Conservation (phyloP, 768 basidiomycete genomes). For the Sistotremastrum niveocremeum region DNA sequence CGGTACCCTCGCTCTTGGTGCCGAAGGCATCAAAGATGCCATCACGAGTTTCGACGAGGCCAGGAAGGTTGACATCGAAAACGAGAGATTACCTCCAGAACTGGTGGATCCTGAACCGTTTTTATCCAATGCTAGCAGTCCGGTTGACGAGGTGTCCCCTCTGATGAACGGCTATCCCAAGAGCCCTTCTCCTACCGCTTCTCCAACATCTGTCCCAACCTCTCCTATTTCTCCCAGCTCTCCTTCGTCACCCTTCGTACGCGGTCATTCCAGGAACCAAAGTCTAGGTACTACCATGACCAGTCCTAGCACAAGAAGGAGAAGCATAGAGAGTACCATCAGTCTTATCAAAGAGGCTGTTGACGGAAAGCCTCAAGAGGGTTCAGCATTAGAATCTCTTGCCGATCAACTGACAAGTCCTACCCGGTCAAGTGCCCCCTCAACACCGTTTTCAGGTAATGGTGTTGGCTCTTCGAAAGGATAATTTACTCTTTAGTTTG, state of each 20-base stretch:
- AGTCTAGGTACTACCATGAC: constrained; percentile 94
- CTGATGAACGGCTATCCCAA: constrained; percentile 17
- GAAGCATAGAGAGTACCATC: constrained; percentile 92
- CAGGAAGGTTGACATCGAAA: constrained; percentile 96
- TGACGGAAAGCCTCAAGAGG: constrained; percentile 50
- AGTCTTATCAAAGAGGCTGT: constrained; percentile 87
- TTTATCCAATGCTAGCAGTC: constrained; percentile 29
- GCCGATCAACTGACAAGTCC: constrained; percentile 10
- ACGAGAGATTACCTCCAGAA: constrained; percentile 95
- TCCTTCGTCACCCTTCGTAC: constrained; percentile 35
- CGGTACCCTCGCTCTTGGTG: constrained; percentile 72
- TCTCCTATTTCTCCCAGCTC: constrained; percentile 14
- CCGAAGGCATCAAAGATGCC: constrained; percentile 90
- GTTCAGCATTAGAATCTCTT: constrained; percentile 11
- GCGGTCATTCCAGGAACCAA: constrained; percentile 62
- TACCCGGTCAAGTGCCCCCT: too few species aligned
- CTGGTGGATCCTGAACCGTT: constrained; percentile 65
- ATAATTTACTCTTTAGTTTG: too few species aligned
- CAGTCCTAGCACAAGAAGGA: constrained; percentile 80
- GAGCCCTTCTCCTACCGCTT: constrained; percentile 5
- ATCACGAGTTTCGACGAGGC: constrained; percentile 93
- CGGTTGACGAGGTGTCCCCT: constrained; percentile 16
- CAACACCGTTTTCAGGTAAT: too few species aligned
- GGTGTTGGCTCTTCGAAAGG: too few species aligned
- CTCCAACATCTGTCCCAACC: constrained; percentile 8